Evolutionary conservation across 148 eudicot species (phyloP).

Genomic region (Salicornia ramosissima): DNA sequence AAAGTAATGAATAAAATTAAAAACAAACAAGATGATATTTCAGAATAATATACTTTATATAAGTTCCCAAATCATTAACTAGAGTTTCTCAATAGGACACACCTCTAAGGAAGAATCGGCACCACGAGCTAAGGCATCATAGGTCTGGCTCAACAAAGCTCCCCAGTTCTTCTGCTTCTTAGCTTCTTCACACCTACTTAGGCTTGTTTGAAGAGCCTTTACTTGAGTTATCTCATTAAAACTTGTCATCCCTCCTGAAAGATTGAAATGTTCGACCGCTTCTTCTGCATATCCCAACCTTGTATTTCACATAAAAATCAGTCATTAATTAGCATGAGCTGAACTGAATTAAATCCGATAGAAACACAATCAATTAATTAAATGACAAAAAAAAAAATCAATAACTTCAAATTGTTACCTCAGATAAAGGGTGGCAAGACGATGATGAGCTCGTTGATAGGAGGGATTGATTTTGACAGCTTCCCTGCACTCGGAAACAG

Average conservation of each 20-base stretch:
- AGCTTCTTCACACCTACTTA: conserved; percentile 39
- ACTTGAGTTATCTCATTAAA: conserved; percentile 36
- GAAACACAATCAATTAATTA: neutral
- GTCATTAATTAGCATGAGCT: no score
- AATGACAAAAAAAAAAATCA: neutral
- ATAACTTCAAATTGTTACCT: conserved; percentile 36
- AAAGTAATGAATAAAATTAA: no score
- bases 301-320: neutral
- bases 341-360: no score
- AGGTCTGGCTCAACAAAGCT: conserved; percentile 37
- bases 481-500: conserved; percentile 53
- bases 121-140: conserved; percentile 36
- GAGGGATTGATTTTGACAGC: conserved; percentile 56
- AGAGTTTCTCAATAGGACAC: neutral
- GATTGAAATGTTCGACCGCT: conserved; percentile 45
- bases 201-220: conserved; percentile 37
- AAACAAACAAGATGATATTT: neutral
- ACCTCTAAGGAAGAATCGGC: conserved; percentile 73
- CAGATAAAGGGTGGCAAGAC: conserved; percentile 57
- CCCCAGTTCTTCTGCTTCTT: conserved; percentile 41
- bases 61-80: neutral
- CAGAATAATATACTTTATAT: neutral
- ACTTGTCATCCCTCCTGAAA: conserved; percentile 41
- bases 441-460: conserved; percentile 65
- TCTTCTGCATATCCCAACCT: conserved; percentile 69